Conservation (phyloP, 345 rosid genomes). For the Arabidopsis thaliana region DNA sequence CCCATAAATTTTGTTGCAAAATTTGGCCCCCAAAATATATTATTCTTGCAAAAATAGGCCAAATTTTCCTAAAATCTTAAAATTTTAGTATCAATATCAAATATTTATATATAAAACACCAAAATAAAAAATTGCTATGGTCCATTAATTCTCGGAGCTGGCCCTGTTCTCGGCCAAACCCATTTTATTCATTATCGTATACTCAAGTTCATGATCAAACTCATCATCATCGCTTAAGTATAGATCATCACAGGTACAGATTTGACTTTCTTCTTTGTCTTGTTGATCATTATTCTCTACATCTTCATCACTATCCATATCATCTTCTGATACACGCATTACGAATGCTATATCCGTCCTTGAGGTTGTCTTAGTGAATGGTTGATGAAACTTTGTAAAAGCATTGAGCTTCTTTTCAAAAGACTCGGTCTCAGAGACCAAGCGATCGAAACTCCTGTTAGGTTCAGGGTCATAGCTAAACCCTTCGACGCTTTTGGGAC, state of each 20-base stretch:
- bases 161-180: constrained; percentile 54
- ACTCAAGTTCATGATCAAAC: constrained; percentile 46
- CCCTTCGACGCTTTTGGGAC: constrained; percentile 58
- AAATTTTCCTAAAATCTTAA: too few species aligned
- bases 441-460: constrained; percentile 53
- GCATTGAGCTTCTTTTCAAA: background rate
- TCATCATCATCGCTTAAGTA: constrained; percentile 53
- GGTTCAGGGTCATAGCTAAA: constrained; percentile 56
- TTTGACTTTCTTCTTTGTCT: background rate
- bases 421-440: background rate
- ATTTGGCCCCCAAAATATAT: too few species aligned
- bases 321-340: too few species aligned
- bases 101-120: too few species aligned
- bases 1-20: too few species aligned
- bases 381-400: too few species aligned
- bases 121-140: too few species aligned
- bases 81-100: too few species aligned
- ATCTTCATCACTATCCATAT: constrained; percentile 22
- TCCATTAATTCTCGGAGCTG: too few species aligned
- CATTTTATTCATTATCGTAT: constrained; percentile 53
- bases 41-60: too few species aligned
- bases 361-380: too few species aligned
- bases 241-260: background rate
- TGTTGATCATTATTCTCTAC: background rate
- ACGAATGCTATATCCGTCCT: background rate